phyloP scores from a whole-genome alignment of 768 basidiomycete species.

The Trametes sanguinea region DNA sequence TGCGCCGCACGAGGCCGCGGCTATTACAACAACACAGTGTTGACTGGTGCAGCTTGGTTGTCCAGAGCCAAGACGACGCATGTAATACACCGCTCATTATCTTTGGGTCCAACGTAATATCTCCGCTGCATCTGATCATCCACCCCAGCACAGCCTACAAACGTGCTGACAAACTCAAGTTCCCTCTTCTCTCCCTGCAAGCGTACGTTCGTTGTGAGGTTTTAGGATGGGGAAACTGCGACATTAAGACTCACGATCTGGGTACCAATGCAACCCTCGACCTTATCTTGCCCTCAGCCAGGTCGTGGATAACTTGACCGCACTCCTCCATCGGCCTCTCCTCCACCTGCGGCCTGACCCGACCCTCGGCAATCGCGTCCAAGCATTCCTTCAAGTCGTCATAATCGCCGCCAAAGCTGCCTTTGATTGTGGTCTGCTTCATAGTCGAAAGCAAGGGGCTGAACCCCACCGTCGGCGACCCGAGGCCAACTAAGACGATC shows the following conservation, averaged over 20 bases:
- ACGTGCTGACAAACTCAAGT: too few species aligned
- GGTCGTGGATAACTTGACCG: neutral
- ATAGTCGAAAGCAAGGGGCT: neutral
- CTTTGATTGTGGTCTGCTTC: neutral
- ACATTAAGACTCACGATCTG: neutral
- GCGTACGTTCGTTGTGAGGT: too few species aligned
- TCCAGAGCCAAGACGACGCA: too few species aligned
- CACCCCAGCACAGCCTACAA: too few species aligned
- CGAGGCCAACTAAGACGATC: constrained; percentile 12
- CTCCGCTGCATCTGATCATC: too few species aligned
- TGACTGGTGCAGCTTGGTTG: too few species aligned
- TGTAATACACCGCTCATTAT: too few species aligned
- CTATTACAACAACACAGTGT: too few species aligned
- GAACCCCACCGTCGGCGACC: neutral
- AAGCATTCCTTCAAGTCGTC: constrained; percentile 12
- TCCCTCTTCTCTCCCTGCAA: too few species aligned
- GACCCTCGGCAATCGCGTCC: constrained; percentile 11
- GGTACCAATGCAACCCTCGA: neutral
- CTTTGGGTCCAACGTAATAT: too few species aligned
- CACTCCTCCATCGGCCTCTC: constrained; percentile 11
- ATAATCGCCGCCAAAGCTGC: constrained; percentile 45
- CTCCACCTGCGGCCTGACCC: constrained; percentile 15
- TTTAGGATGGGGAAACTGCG: too few species aligned
- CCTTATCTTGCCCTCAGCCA: neutral
- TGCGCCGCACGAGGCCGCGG: too few species aligned